Evolutionary conservation across 2,329 filamentous ascomycete species (phyloP).

Genomic region (Verticillium dahliae): DNA sequence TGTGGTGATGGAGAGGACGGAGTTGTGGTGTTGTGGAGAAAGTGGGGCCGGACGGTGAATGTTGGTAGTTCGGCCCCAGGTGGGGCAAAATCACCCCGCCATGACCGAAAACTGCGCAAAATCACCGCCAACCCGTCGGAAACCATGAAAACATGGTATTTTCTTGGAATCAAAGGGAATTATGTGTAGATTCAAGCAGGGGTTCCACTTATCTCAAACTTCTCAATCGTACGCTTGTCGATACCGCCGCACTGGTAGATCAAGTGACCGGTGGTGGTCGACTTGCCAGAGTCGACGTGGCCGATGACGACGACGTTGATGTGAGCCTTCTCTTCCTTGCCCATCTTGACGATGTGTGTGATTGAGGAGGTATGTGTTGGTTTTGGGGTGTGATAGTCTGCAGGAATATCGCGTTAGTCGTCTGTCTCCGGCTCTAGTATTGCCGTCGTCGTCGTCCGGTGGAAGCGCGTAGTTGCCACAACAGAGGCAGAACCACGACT

Average conservation of each 20-base stretch:
- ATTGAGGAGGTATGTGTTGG: neutral
- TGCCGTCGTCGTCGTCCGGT: neutral
- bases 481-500: too few species aligned
- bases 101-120: slow-evolving; percentile 1
- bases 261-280: slow-evolving; percentile 89
- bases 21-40: slow-evolving; percentile 12
- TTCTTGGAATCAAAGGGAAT: slow-evolving; percentile 11
- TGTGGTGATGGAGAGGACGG: slow-evolving; percentile 8
- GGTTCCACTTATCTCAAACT: slow-evolving; percentile 91
- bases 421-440: neutral
- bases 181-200: slow-evolving; percentile 36
- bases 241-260: slow-evolving; percentile 99
- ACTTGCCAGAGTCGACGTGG: slow-evolving; percentile 99
- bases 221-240: slow-evolving; percentile 63
- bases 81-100: neutral
- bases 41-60: neutral
- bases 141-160: neutral
- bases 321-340: slow-evolving; percentile 83
- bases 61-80: neutral
- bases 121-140: slow-evolving; percentile 4
- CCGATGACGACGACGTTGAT: slow-evolving; percentile 98
- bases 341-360: slow-evolving; percentile 6
- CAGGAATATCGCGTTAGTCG: neutral
- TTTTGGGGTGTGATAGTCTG: neutral
- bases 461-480: neutral